phyloP scores from a whole-genome alignment of 768 basidiomycete genomes.

The Naganishia onofrii region DNA sequence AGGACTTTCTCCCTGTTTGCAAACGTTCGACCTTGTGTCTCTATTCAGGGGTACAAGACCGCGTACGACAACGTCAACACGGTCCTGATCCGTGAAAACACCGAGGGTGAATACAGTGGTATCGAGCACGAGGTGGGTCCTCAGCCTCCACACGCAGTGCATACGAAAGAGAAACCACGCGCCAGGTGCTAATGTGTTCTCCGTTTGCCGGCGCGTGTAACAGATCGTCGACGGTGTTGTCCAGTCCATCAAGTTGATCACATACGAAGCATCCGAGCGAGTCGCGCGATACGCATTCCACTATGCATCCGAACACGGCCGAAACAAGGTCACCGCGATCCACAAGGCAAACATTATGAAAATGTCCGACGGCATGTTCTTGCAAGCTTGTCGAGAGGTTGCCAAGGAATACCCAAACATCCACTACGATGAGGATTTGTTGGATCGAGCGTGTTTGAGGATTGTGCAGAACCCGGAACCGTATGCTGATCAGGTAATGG shows the following conservation, averaged over 20 bases:
- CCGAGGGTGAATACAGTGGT: conserved; percentile 98
- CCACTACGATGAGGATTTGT: conserved; percentile 90
- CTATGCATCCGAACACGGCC: conserved; percentile 82
- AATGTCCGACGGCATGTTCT: conserved; percentile 99
- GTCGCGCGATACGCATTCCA: conserved; percentile 98
- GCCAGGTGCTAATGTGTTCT: too few species aligned
- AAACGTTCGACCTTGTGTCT: conserved; percentile 94
- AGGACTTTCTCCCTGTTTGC: conserved; percentile 98
- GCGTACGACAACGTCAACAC: conserved; percentile 98
- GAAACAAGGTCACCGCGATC: conserved; percentile 92
- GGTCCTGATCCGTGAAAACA: conserved; percentile 97
- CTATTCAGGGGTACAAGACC: conserved; percentile 95
- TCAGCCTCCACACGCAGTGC: too few species aligned
- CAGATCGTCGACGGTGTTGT: conserved; percentile 95
- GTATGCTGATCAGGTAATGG: conserved; percentile 96
- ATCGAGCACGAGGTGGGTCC: conserved; percentile 89
- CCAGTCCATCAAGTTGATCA: conserved; percentile 98
- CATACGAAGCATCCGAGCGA: conserved; percentile 96
- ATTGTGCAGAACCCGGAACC: conserved; percentile 90
- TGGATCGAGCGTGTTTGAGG: conserved; percentile 94
- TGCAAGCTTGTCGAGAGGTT: conserved; percentile 93
- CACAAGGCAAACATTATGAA: conserved; percentile 99
- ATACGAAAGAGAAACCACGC: too few species aligned
- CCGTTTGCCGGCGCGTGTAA: conserved; percentile 25
- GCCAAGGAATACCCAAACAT: conserved; percentile 93